Conservation (phyloP, 306 rosid species). For the Alnus rubra region DNA sequence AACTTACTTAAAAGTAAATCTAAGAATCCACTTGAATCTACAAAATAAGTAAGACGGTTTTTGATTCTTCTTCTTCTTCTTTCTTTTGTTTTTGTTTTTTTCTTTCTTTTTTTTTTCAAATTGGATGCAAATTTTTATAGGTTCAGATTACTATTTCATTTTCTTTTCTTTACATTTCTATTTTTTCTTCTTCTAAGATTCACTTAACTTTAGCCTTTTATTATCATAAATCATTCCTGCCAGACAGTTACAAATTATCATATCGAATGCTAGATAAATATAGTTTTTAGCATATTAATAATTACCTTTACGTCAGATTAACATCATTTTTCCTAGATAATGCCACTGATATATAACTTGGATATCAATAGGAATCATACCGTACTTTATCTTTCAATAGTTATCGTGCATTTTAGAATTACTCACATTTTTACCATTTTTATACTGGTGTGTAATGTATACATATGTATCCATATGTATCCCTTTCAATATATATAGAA, state of each 20-base stretch:
- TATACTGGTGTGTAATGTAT: neutral
- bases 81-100: no score
- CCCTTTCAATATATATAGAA: no score
- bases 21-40: neutral
- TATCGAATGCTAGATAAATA: neutral
- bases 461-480: neutral
- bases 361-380: neutral
- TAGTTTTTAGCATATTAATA: neutral
- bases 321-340: neutral
- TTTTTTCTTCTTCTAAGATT: neutral
- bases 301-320: neutral
- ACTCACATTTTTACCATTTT: neutral
- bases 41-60: neutral
- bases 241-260: neutral
- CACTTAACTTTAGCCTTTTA: neutral
- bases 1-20: neutral
- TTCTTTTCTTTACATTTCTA: neutral
- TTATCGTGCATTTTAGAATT: no score
- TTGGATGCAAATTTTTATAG: neutral
- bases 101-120: neutral
- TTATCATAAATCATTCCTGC: neutral
- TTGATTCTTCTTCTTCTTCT: no score
- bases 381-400: neutral
- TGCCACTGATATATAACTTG: neutral
- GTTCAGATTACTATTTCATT: neutral